Percentiles rank a stretch among this genome's conserved stretches.
Conservation (phyloP, 176 grass and related monocot species). For the Aechmea fasciata region DNA sequence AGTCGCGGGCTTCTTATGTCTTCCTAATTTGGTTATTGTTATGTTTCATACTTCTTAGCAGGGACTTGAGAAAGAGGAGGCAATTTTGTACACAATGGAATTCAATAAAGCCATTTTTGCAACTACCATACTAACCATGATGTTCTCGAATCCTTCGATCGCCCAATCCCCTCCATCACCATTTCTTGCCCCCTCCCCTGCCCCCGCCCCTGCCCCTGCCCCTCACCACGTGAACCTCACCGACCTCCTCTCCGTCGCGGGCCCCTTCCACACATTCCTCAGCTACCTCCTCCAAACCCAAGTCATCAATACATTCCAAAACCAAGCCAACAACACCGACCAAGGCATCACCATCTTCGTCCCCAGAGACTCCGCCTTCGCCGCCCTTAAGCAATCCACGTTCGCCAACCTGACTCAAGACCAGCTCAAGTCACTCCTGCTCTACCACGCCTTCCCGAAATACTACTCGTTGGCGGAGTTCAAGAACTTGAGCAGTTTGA, state of each 20-base stretch:
- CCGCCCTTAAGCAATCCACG: constrained; percentile 41
- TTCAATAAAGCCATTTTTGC: constrained; percentile 21
- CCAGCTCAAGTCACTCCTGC: constrained; percentile 60
- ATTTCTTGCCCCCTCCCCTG: constrained; percentile 26
- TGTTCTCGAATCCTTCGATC: constrained; percentile 32
- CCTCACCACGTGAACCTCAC: constrained; percentile 70
- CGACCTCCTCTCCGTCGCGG: constrained; percentile 70
- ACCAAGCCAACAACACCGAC: constrained; percentile 68
- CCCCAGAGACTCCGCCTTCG: constrained; percentile 65
- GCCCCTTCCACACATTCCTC: constrained; percentile 78
- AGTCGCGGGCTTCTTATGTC: not conserved
- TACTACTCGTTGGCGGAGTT: constrained; percentile 90
- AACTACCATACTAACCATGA: constrained; percentile 29
- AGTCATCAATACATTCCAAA: constrained; percentile 76
- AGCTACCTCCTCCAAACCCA: constrained; percentile 56
- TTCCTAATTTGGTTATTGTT: constrained; percentile 20
- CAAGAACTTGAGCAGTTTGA: constrained; percentile 55
- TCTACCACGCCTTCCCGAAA: constrained; percentile 69
- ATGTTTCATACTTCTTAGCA: constrained; percentile 22
- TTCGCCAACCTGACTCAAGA: constrained; percentile 70
- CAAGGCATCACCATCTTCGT: constrained; percentile 85
- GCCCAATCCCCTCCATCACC: constrained; percentile 52
- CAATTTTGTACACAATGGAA: constrained; percentile 31
- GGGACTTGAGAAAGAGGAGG: constrained; percentile 25
- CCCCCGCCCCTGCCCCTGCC: constrained; percentile 49